A percentile compares a stretch with the other conserved stretches of the same genome.
Conservation (phyloP, 208 protist species). For the Acanthamoeba rhysodes region DNA sequence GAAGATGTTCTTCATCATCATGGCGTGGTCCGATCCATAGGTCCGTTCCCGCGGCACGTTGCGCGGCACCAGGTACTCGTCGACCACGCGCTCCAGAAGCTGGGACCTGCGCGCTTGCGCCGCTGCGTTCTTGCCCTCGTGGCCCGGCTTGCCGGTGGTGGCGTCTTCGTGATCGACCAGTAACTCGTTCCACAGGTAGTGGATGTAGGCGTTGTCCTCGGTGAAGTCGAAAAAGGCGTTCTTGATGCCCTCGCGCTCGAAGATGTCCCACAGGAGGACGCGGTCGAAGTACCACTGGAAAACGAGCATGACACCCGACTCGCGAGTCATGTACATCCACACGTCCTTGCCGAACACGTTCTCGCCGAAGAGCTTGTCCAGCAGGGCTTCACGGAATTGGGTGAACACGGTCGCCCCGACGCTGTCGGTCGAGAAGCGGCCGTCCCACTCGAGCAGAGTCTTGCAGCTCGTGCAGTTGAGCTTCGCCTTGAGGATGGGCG, state of each 20-base stretch:
- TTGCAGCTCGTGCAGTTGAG: not conserved
- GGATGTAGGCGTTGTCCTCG: conserved; percentile 21
- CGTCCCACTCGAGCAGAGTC: conserved; percentile 57
- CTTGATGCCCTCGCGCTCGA: conserved; percentile 32
- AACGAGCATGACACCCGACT: not conserved
- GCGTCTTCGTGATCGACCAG: not conserved
- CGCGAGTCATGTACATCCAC: not conserved
- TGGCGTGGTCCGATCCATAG: conserved; percentile 33
- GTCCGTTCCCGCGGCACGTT: not conserved
- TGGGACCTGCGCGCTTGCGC: not conserved
- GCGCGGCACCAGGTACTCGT: not conserved
- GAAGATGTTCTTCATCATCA: conserved; percentile 62
- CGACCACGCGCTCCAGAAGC: conserved; percentile 1
- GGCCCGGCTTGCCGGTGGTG: too few relatives aligned
- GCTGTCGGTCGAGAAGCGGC: not conserved
- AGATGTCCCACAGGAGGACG: conserved; percentile 63
- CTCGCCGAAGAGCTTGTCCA: conserved; percentile 46
- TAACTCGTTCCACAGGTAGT: conserved; percentile 4
- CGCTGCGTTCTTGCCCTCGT: not conserved
- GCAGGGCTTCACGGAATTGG: not conserved
- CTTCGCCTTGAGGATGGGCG: conserved; percentile 10
- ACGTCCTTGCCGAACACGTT: conserved; percentile 4
- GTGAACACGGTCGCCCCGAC: conserved; percentile 2
- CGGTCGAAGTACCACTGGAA: conserved; percentile 74
- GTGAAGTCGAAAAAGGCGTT: not conserved